Percentiles rank a stretch among this genome's conserved stretches.
These are phyloP conservation scores for Salix caprea DNA, from an alignment of 345 rosid species.

Conservation along the genomic window DNA sequence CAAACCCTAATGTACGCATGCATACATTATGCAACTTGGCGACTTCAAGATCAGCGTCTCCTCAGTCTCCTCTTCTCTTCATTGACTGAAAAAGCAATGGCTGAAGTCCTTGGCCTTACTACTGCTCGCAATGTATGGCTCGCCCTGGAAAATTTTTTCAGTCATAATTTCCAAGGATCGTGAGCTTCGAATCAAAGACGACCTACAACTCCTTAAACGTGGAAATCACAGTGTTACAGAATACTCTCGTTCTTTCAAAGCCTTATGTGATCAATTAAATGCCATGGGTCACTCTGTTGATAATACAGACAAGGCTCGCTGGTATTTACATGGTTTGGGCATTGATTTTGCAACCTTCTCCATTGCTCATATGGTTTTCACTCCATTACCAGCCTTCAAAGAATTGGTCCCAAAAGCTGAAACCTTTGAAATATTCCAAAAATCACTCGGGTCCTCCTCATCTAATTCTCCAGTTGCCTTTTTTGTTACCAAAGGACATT, in stretches of 20 bases:
- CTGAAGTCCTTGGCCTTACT: neutral
- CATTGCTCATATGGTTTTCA: neutral
- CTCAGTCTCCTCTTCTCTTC: neutral
- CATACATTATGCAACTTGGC: no score
- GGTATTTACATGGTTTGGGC: neutral
- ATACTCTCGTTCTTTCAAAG: neutral
- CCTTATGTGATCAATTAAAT: neutral
- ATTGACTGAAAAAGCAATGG: neutral
- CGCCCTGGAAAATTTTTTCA: neutral
- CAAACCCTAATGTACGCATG: no score
- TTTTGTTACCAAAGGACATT: no score
- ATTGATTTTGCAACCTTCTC: neutral
- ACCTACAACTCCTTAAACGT: neutral
- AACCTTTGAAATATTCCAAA: neutral
- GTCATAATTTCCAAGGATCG: neutral
- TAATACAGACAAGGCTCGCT: neutral
- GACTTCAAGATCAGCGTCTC: neutral
- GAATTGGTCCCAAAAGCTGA: neutral
- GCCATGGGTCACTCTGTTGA: neutral
- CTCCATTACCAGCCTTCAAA: neutral
- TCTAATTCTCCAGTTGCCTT: neutral
- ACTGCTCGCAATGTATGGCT: neutral
- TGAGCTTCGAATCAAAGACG: neutral
- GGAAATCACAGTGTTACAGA: neutral
- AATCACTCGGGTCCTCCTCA: neutral